Conservation (phyloP, 106 monocot genomes). For the Gastrodia elata region DNA sequence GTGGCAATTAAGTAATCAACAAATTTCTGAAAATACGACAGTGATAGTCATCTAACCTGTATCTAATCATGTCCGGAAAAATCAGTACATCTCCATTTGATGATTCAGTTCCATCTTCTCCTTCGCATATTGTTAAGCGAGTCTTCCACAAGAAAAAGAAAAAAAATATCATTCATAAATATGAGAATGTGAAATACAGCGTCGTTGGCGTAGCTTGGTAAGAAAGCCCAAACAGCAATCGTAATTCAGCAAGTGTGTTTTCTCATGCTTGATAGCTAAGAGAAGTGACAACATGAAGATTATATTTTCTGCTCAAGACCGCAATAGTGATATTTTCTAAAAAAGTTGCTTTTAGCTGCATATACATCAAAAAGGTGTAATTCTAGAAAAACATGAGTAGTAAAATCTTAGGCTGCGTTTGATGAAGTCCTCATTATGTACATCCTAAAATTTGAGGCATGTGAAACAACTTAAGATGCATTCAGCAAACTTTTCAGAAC, state of each 20-base stretch:
- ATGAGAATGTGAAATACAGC: not conserved
- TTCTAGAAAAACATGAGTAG: no score
- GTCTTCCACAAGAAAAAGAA: constrained; percentile 33
- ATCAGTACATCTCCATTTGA: constrained; percentile 96
- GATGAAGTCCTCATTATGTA: no score
- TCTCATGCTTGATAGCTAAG: no score
- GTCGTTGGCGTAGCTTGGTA: not conserved
- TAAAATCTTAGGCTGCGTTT: no score
- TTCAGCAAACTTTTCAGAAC: no score
- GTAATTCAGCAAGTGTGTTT: not conserved
- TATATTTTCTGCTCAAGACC: no score
- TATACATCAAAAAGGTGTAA: no score
- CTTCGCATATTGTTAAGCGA: constrained; percentile 82
- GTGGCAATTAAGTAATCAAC: not conserved
- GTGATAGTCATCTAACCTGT: constrained; percentile 47
- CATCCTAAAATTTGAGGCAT: no score
- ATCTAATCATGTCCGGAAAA: constrained; percentile 97
- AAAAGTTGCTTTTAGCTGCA: no score
- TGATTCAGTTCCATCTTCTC: constrained; percentile 86
- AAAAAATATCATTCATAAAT: constrained; percentile 1
- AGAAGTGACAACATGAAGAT: no score
- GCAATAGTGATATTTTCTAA: no score
- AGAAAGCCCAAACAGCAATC: not conserved
- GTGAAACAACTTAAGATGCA: no score
- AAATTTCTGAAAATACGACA: not conserved